Conservation (phyloP, 257 asterid genomes). For the Gentiana dahurica region DNA sequence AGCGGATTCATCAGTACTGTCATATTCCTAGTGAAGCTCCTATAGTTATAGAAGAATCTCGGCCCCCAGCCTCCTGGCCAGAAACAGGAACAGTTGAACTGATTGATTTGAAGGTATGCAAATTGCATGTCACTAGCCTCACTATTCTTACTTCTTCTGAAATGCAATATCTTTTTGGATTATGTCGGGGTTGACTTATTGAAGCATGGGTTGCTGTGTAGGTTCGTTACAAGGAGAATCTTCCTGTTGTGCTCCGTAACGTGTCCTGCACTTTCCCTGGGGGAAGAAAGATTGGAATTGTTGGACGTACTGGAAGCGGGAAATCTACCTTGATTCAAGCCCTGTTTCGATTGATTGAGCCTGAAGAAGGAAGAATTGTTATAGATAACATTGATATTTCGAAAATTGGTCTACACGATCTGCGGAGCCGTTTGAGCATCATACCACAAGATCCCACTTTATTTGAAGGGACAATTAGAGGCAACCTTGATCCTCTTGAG, state of each 20-base stretch:
- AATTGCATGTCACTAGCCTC: conserved; percentile 3
- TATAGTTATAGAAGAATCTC: conserved; percentile 46
- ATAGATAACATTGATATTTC: conserved; percentile 79
- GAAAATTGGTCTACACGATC: conserved; percentile 89
- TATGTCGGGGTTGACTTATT: background rate
- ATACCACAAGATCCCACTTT: conserved; percentile 97
- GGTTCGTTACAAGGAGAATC: conserved; percentile 92
- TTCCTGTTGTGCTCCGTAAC: conserved; percentile 92
- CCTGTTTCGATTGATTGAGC: conserved; percentile 85
- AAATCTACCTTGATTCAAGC: conserved; percentile 98
- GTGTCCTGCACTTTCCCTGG: conserved; percentile 90
- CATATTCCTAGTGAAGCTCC: conserved; percentile 97
- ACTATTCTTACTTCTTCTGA: too few relatives aligned
- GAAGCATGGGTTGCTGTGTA: conserved; percentile 9
- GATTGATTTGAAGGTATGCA: conserved; percentile 71
- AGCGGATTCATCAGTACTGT: conserved; percentile 93
- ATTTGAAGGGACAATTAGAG: conserved; percentile 94
- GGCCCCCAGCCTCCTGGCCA: conserved; percentile 83
- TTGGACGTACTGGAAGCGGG: conserved; percentile 99
- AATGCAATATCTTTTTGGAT: too few relatives aligned
- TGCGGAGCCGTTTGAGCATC: conserved; percentile 80
- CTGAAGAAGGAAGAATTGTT: conserved; percentile 75
- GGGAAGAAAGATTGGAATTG: conserved; percentile 90
- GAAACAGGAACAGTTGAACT: conserved; percentile 74
- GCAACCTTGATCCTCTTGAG: conserved; percentile 84